Evolutionary conservation across 805 yeast species (phyloP).

Genomic region (Wickerhamomyces kurtzmanii): DNA sequence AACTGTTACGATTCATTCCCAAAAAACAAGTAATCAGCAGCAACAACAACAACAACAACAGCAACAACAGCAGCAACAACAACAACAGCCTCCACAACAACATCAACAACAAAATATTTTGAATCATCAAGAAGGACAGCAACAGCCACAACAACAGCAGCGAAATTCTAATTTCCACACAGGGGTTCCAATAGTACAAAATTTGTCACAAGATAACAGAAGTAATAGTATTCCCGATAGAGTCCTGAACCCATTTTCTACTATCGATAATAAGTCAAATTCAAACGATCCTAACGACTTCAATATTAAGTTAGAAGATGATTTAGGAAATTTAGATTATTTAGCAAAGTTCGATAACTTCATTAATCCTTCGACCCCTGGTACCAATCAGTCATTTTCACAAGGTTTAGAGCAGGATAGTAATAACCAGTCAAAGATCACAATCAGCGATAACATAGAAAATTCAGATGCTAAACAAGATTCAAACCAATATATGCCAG

Average conservation of each 20-base stretch:
- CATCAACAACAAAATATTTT: slow-evolving; percentile 2
- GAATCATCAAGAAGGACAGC: slow-evolving; percentile 1
- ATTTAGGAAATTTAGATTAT: slow-evolving; percentile 15
- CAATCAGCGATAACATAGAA: slow-evolving; percentile 1
- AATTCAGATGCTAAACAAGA: neutral
- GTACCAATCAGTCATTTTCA: neutral
- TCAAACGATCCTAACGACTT: neutral
- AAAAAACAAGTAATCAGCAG: slow-evolving; percentile 10
- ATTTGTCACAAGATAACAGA: slow-evolving; percentile 15
- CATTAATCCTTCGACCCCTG: slow-evolving; percentile 8
- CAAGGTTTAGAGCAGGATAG: neutral
- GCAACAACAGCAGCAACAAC: slow-evolving; percentile 5
- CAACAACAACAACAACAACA: slow-evolving; percentile 6
- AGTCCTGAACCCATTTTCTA: neutral
- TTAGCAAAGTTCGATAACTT: slow-evolving; percentile 18
- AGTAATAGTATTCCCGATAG: neutral
- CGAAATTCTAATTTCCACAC: slow-evolving; percentile 1
- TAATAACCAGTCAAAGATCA: too few species aligned
- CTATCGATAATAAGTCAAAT: neutral
- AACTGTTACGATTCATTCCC: slow-evolving; percentile 40
- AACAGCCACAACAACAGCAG: slow-evolving; percentile 3
- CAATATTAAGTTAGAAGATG: slow-evolving; percentile 12
- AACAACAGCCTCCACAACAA: slow-evolving; percentile 6
- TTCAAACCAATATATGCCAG: slow-evolving; percentile 46
- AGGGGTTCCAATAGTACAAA: slow-evolving; percentile 16